Evolutionary conservation across 208 protist genomes (phyloP), one percentile per base, ranked within the genome.

Genomic region (Lotmaria passim): DNA sequence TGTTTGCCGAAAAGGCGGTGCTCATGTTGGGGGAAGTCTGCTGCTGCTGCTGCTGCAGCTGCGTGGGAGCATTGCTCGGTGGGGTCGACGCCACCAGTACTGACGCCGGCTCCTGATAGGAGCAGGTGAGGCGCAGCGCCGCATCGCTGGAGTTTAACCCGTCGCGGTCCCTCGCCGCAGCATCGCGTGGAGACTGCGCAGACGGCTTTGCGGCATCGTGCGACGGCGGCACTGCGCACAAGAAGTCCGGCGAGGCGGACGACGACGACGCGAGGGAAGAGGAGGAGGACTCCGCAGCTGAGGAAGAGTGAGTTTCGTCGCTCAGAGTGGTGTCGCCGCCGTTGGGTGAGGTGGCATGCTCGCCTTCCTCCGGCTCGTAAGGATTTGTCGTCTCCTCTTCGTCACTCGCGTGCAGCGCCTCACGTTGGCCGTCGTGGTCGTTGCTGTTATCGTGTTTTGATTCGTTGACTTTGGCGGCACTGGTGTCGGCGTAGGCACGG

Each of bases 361-460:
- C 62, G 2, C 36, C 71, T 8, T 50, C 61, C 21, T 67, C 70
- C 31, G 59, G 64, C 34, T 74, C 71, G 69, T 75, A 73, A 11
- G 77, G 66, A 53, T 82, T 75, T 3, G 76, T 75, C 12, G 62
- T 77, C 21, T 73, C 69, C n/a, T 69, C 67, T 30, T 83, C 78
- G 31, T 83, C 78, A 19, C 53, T 73, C n/a, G 78, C 78, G 34
- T 79, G 60, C 34, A 83, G 69, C 5, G 72, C 44, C 36, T 79
- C 78, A 33, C 78, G 72, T 21, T 51, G 44, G 44, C n/a, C 51
- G 24, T 53, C n/a, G 26, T 60, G 63, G 28, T 5, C 57, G 7
- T 55, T 21, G 33, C 21, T 24, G 28, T 52, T n/a, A 38, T n/a
- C n/a, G n/a, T n/a, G 12, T 31, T 44, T 21, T 15, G 36, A 19